Conservation (phyloP, 768 basidiomycete species). For the Lentinula raphanica region DNA sequence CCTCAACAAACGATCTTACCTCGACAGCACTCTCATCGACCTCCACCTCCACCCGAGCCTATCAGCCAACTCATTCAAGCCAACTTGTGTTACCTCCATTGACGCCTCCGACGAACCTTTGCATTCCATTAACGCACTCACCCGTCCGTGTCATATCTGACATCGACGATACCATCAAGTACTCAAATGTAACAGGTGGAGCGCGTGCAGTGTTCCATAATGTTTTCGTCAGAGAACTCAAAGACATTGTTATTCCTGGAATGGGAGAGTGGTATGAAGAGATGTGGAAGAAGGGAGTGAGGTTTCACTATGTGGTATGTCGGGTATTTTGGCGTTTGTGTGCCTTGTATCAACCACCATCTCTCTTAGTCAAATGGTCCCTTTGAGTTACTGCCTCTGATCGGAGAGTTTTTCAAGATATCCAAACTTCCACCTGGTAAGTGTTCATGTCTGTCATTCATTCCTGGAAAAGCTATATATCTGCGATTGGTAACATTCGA, state of each 20-base stretch:
- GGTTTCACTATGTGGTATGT: constrained; percentile 88
- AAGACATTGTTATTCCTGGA: constrained; percentile 73
- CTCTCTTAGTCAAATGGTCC: constrained; percentile 75
- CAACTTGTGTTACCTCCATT: not conserved
- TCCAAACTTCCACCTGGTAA: constrained; percentile 64
- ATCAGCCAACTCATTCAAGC: not conserved
- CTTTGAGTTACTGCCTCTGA: constrained; percentile 73
- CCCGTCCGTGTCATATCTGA: constrained; percentile 83
- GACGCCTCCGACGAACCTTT: constrained; percentile 16
- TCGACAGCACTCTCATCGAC: not conserved
- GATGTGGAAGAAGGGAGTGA: constrained; percentile 66
- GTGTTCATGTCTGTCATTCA: no score
- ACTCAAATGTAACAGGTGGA: constrained; percentile 72
- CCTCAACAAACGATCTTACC: constrained; percentile 6
- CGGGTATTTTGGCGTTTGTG: not conserved
- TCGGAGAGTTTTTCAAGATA: constrained; percentile 69
- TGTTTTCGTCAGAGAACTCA: constrained; percentile 83
- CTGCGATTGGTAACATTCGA: not conserved
- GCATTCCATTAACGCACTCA: constrained; percentile 52
- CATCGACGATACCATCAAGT: constrained; percentile 90
- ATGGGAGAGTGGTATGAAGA: constrained; percentile 75
- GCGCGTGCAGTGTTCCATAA: constrained; percentile 82
- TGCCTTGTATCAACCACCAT: not conserved
- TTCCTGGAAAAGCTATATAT: not conserved
- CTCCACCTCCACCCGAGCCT: not conserved